phyloP scores from a whole-genome alignment of 148 eudicot species.

The Beta vulgaris region DNA sequence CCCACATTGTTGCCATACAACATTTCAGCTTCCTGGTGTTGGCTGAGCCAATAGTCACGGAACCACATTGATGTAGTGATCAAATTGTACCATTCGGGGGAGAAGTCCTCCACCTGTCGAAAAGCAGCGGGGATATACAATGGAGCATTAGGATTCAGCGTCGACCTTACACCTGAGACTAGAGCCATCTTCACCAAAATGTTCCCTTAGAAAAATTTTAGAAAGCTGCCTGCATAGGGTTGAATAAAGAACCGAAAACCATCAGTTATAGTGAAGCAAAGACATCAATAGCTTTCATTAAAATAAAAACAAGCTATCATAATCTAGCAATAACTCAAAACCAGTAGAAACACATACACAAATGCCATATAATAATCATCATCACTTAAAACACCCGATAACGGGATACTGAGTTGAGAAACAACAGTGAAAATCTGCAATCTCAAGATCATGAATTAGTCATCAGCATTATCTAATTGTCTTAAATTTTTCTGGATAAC shows the following conservation, averaged over 20 bases:
- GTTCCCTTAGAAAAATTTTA: neutral
- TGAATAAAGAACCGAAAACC: neutral
- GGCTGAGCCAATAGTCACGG: constrained; percentile 91
- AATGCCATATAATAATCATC: constrained; percentile 4
- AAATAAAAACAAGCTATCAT: too few species aligned
- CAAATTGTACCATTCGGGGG: constrained; percentile 91
- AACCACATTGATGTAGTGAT: constrained; percentile 78
- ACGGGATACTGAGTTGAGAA: too few species aligned
- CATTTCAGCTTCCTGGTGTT: constrained; percentile 61
- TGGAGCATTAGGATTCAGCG: constrained; percentile 91
- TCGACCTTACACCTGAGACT: constrained; percentile 65
- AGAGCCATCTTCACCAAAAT: constrained; percentile 50
- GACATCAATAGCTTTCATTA: too few species aligned
- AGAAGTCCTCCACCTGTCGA: constrained; percentile 87
- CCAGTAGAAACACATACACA: neutral
- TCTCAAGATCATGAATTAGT: neutral
- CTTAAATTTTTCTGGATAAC: neutral
- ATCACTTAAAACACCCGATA: too few species aligned
- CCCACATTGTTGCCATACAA: constrained; percentile 37
- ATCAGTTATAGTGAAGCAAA: neutral
- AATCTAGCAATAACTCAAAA: neutral
- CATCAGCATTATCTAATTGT: neutral
- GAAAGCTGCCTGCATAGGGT: constrained; percentile 23
- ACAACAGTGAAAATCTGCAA: neutral
- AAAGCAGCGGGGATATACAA: constrained; percentile 82